Conservation (phyloP, 208 protist genomes). For the Herpetomonas samuelpessoai region DNA sequence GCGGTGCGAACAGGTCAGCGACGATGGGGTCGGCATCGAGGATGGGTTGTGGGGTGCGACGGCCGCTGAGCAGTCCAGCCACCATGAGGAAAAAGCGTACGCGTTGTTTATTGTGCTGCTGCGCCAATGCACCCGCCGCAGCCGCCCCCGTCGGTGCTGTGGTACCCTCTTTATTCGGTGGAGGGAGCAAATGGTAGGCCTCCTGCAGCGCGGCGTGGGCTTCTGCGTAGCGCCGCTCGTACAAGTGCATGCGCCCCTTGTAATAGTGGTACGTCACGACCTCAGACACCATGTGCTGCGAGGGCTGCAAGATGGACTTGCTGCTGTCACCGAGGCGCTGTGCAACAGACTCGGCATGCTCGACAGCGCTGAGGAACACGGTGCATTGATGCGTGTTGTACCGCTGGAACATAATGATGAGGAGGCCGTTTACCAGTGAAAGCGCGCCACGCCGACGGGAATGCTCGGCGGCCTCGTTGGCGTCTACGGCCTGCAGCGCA, state of each 20-base stretch:
- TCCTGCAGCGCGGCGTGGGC: constrained; percentile 43
- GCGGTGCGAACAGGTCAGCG: constrained; percentile 37
- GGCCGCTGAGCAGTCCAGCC: constrained; percentile 50
- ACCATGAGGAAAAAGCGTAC: constrained; percentile 76
- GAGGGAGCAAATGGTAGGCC: constrained; percentile 69
- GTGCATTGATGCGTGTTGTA: constrained; percentile 84
- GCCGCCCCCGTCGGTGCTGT: background rate
- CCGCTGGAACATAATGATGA: constrained; percentile 71
- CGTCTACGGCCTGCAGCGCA: constrained; percentile 67
- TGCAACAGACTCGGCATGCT: constrained; percentile 50
- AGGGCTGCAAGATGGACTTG: constrained; percentile 64
- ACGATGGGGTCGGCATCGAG: constrained; percentile 49
- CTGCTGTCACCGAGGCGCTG: constrained; percentile 26
- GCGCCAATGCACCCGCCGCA: constrained; percentile 34
- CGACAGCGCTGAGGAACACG: constrained; percentile 56
- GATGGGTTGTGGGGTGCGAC: constrained; percentile 41
- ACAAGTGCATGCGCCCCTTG: constrained; percentile 69
- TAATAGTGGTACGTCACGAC: constrained; percentile 81
- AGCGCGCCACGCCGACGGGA: constrained; percentile 79
- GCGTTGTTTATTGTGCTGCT: constrained; percentile 76
- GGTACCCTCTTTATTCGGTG: constrained; percentile 21
- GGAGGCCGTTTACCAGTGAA: constrained; percentile 73
- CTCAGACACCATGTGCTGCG: constrained; percentile 82
- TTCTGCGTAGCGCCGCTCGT: constrained; percentile 52
- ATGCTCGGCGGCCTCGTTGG: constrained; percentile 53